Evolutionary conservation across 192 early-diverging fungal genomes (phyloP), one percentile per base, ranked within the genome.

Genomic region (Gamsiella multidivaricata): DNA sequence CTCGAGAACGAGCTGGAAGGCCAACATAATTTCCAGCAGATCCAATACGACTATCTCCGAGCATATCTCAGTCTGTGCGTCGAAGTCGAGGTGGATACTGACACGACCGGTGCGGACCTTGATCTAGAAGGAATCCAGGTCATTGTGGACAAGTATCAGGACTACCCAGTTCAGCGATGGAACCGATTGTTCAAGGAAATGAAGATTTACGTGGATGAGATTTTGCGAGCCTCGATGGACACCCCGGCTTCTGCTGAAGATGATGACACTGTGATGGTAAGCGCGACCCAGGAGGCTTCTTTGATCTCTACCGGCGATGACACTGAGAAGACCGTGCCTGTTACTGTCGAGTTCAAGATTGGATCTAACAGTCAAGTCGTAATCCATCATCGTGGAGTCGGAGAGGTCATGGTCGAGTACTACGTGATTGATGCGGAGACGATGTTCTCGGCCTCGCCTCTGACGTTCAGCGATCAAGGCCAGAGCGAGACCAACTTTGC

Each of bases 401-500:
- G 63, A 0, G 57, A 76, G 3, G 46, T 84, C 15, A 61, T 69
- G 25, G 57, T 86, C 6, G 62, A 73, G 28, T 84, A 80, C 26
- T 86, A 86, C 37, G 73, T 59, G 4, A 83, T 84, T 18, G 81
- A 86, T 46, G 74, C 81, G 17, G 85, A 86, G 61, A 74, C 79
- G 17, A 82, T 84, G 67, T 86, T 86, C 55, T 86, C 85, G 0
- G 65, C 54, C 31, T 80, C 70, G 12, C 83, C 85, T 8, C 81
- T 86, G 37, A 75, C 74, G 15, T 81, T 82, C 52, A 71, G 80
- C n/a, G 81, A 82, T 2, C 74, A 83, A 1, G 82, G 79, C 17
- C 69, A 86, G 23, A 64, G 46, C 8, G 62, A 80, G 39, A 67
- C 47, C 14, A 58, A 69, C 23, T 26, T 50, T 9, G 45, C 80